Percentiles rank a stretch among this genome's conserved stretches.
phyloP scores from a whole-genome alignment of 495 filamentous ascomycete genomes.

The Daldinia concentrica region DNA sequence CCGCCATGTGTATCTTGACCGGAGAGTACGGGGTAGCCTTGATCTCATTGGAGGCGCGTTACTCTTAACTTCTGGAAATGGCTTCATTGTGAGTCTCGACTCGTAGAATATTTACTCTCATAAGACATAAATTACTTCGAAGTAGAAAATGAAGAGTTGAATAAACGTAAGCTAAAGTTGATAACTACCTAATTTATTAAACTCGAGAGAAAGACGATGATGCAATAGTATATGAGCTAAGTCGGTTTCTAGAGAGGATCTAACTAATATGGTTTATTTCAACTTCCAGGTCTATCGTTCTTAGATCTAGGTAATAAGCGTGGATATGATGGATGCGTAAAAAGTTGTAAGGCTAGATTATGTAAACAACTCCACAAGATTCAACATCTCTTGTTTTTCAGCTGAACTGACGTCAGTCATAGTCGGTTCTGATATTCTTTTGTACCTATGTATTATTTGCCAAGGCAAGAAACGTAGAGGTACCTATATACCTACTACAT shows the following conservation, averaged over 20 bases:
- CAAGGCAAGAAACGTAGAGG: neutral
- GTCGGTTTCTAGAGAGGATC: neutral
- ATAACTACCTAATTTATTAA: neutral
- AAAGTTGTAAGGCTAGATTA: slow-evolving; percentile 1
- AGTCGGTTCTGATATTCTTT: neutral
- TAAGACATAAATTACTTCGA: neutral
- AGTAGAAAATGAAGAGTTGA: neutral
- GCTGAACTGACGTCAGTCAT: slow-evolving; percentile 6
- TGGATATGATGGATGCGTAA: neutral
- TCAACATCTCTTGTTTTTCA: neutral
- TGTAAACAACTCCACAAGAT: slow-evolving; percentile 2
- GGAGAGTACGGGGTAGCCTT: slow-evolving; percentile 12
- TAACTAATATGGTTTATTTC: slow-evolving; percentile 18
- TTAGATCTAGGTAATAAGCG: neutral
- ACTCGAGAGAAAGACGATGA: slow-evolving; percentile 11
- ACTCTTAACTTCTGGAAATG: slow-evolving; percentile 22
- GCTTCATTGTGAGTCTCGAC: slow-evolving; percentile 31
- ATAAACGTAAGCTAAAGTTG: neutral
- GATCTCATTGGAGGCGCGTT: slow-evolving; percentile 1
- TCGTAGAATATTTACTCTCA: neutral
- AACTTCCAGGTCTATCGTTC: neutral
- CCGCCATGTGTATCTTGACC: slow-evolving; percentile 42
- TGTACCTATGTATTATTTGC: slow-evolving; percentile 2
- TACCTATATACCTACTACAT: neutral
- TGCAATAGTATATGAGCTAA: slow-evolving; percentile 21